phyloP scores from a whole-genome alignment of 2,329 filamentous ascomycete species.

The Pseudogymnoascus sp. region DNA sequence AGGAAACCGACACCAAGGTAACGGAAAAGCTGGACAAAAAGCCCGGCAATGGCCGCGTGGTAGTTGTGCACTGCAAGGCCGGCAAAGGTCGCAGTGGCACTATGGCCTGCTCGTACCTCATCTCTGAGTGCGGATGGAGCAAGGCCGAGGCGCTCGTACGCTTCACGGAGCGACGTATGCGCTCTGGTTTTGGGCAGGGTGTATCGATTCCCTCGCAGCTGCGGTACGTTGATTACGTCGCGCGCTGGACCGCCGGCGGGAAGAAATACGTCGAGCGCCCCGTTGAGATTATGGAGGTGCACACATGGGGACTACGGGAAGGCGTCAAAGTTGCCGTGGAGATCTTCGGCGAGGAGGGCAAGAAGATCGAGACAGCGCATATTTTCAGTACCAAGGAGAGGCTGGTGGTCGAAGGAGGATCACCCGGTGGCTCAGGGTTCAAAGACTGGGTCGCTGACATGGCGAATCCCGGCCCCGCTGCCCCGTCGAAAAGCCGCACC shows the following conservation, averaged over 20 bases:
- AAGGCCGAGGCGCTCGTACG: slow-evolving; percentile 52
- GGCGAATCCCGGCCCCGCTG: slow-evolving; percentile 28
- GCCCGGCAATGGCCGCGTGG: slow-evolving; percentile 48
- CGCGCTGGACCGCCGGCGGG: slow-evolving; percentile 66
- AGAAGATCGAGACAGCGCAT: slow-evolving; percentile 74
- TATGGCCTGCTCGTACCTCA: slow-evolving; percentile 78
- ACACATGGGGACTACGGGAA: slow-evolving; percentile 78
- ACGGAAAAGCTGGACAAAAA: slow-evolving; percentile 24
- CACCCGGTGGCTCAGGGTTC: slow-evolving; percentile 41
- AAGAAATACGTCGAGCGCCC: slow-evolving; percentile 77
- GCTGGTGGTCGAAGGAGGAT: slow-evolving; percentile 52
- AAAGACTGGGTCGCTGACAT: slow-evolving; percentile 47
- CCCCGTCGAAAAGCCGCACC: not conserved
- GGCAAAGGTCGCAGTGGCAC: slow-evolving; percentile 92
- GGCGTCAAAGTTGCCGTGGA: slow-evolving; percentile 83
- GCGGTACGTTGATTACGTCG: slow-evolving; percentile 79
- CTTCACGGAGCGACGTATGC: slow-evolving; percentile 80
- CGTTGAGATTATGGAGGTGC: slow-evolving; percentile 79
- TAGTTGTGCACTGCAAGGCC: slow-evolving; percentile 93
- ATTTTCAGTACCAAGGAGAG: slow-evolving; percentile 68
- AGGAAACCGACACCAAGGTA: slow-evolving; percentile 16
- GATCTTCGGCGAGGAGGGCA: slow-evolving; percentile 81
- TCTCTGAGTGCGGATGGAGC: slow-evolving; percentile 71
- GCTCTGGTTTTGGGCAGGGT: slow-evolving; percentile 76
- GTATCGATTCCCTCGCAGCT: slow-evolving; percentile 90